phyloP scores from a whole-genome alignment of 73 alveolate species.

The Stentor coeruleus region DNA sequence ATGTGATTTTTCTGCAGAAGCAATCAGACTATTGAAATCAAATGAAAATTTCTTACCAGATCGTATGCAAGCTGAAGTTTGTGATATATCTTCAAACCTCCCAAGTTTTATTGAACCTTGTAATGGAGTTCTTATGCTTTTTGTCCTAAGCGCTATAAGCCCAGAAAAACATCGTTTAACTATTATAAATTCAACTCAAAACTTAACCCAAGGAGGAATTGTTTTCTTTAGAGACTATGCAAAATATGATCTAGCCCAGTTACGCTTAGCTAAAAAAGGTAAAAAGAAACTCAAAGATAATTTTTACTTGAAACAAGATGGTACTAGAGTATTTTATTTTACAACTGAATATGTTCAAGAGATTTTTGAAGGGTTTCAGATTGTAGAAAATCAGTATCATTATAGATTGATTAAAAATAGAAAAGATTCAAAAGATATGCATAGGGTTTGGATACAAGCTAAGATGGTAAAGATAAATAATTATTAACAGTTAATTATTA shows the following conservation, averaged over 20 bases:
- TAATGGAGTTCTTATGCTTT: constrained; percentile 76
- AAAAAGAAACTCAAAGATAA: constrained; percentile 76
- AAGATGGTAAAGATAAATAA: constrained; percentile 45
- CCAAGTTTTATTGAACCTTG: not conserved
- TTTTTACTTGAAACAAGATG: constrained; percentile 81
- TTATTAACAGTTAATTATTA: no score
- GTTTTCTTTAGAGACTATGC: constrained; percentile 92
- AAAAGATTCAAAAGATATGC: constrained; percentile 73
- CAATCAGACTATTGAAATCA: constrained; percentile 65
- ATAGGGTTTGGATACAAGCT: constrained; percentile 79
- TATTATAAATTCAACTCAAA: not conserved
- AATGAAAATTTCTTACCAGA: constrained; percentile 60
- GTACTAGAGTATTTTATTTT: constrained; percentile 83
- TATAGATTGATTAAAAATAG: constrained; percentile 78
- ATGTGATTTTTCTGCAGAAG: constrained; percentile 83
- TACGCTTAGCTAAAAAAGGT: constrained; percentile 70
- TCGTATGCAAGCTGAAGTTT: constrained; percentile 47
- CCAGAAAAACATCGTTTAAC: constrained; percentile 44
- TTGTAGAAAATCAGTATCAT: constrained; percentile 66
- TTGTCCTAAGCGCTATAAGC: constrained; percentile 83
- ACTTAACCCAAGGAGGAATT: constrained; percentile 70
- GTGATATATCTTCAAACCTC: not conserved
- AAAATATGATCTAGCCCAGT: constrained; percentile 83
- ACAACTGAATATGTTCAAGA: constrained; percentile 59
- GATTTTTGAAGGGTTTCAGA: constrained; percentile 67